phyloP scores from a whole-genome alignment of 176 grass and related monocot genomes.

The Otatea glauca region DNA sequence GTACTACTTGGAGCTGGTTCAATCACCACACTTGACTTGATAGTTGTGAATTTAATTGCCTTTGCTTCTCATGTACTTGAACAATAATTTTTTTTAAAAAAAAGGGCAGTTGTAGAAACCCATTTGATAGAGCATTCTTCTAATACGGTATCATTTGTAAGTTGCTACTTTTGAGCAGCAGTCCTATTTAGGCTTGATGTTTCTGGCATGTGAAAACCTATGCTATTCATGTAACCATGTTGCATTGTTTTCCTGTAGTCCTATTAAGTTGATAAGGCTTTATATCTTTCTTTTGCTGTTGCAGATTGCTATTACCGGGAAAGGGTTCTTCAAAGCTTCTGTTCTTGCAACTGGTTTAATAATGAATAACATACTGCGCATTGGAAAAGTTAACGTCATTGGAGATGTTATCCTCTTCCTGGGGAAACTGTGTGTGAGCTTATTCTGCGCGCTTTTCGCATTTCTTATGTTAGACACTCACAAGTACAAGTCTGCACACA shows the following conservation, averaged over 20 bases:
- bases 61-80: neutral
- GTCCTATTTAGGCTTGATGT: neutral
- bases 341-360: conserved; percentile 87
- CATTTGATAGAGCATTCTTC: conserved; percentile 3
- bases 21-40: neutral
- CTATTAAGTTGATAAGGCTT: neutral
- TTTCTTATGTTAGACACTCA: conserved; percentile 93
- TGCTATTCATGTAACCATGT: neutral
- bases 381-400: conserved; percentile 95
- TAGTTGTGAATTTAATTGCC: conserved; percentile 6
- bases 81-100: neutral
- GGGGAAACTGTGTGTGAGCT: conserved; percentile 88
- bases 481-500: conserved; percentile 95
- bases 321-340: conserved; percentile 91
- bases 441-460: conserved; percentile 91
- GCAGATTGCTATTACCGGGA: conserved; percentile 96
- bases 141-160: neutral
- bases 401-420: conserved; percentile 98
- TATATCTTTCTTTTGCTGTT: conserved; percentile 24
- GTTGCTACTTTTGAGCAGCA: neutral
- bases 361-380: conserved; percentile 98
- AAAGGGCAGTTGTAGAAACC: neutral
- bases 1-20: neutral
- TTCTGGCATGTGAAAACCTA: neutral
- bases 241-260: neutral